Evolutionary conservation across 2,329 filamentous ascomycete genomes (phyloP), one percentile per base, ranked within the genome.

Genomic region (Aspergillus ochraceus): DNA sequence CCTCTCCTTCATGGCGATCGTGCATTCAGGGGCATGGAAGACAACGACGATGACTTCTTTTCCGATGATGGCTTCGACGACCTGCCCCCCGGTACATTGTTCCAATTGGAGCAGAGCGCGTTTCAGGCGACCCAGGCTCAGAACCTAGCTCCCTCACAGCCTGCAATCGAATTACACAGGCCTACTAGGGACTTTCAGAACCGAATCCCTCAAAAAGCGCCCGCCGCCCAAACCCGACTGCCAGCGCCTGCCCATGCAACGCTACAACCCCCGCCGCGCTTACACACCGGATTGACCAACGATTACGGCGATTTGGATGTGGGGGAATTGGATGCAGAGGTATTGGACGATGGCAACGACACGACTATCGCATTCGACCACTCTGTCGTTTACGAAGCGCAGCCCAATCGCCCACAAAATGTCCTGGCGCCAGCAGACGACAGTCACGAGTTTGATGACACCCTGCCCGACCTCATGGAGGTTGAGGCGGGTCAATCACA

Each of bases 61-160:
- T 80, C 77, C 59, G 79, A 80, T 64, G 77, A 80, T 62, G 75
- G 74, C 62, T 76, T 80, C 66, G 79, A 80, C 60, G 75, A 74
- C 59, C 71, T 81, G 55, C 75, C 78, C 49, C 70, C 76, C 29
- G 70, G 77, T 56, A 76, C 78, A 20, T 67, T 80, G 53, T 70
- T 77, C 60, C 72, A 79, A 64, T 70, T 82, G 46, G 79, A 81
- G 64, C 72, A 81, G 59, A 70, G 76, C 67, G 79, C 79, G n/a
- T 74, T 74, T 55, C 71, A 71, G 60, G 77, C 77, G n/a, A 80
- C 77, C 2, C 79, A 79, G 64, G 69, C 64, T 19, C 64, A 75
- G 51, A 70, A 68, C 20, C 64, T 66, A 30, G 64, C 68, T 36
- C 61, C 60, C 56, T 57, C 52, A 45, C 39, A 62, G 30, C 55